A percentile compares a stretch with the other conserved stretches of the same genome.
Conservation (phyloP, 495 filamentous ascomycete genomes). For the Tuber melanosporum region DNA sequence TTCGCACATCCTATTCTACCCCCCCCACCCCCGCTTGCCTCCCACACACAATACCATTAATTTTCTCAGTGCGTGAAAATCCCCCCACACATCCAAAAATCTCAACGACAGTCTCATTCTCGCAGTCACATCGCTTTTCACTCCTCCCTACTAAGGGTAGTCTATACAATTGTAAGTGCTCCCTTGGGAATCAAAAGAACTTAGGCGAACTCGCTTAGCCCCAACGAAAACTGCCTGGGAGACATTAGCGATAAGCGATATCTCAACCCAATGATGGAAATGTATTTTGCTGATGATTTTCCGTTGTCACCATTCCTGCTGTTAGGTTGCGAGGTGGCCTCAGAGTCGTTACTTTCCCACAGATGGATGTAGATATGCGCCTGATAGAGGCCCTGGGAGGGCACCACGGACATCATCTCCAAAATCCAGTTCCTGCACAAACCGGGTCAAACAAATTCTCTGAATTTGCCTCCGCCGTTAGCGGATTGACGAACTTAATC, state of each 20-base stretch:
- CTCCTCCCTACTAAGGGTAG: constrained; percentile 28
- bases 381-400: neutral
- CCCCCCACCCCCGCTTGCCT: constrained; percentile 10
- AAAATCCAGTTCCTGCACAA: neutral
- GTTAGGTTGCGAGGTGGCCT: neutral
- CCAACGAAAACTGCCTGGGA: neutral
- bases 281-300: constrained; percentile 1
- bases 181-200: constrained; percentile 5
- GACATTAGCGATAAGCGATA: neutral
- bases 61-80: constrained; percentile 33
- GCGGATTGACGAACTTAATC: neutral
- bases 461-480: neutral
- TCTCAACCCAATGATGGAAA: neutral
- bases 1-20: neutral
- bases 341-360: neutral
- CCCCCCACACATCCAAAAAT: constrained; percentile 25
- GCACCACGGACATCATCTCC: neutral
- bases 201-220: neutral
- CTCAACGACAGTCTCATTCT: constrained; percentile 37
- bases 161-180: constrained; percentile 30
- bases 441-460: neutral
- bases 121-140: constrained; percentile 32
- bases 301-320: neutral
- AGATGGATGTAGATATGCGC: constrained; percentile 1
- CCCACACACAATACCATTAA: constrained; percentile 25